Evolutionary conservation across 495 filamentous ascomycete genomes (phyloP).

Genomic region (Talaromyces thailandensis): DNA sequence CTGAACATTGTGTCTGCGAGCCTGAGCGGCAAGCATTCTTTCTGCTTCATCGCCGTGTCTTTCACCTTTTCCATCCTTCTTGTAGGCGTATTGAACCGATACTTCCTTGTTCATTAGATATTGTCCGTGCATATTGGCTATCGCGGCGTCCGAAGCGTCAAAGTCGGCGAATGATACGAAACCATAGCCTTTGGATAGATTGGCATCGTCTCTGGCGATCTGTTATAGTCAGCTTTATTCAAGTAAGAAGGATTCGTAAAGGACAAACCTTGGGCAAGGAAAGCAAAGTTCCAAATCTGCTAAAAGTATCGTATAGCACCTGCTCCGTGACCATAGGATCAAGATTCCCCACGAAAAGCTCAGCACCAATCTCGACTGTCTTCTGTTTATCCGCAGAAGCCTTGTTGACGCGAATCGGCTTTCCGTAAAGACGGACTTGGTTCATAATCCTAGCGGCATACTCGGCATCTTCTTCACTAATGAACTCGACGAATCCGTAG

Average conservation of each 20-base stretch:
- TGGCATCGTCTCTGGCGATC: conserved; percentile 86
- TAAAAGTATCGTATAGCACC: conserved; percentile 94
- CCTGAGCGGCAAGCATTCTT: conserved; percentile 83
- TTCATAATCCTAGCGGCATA: conserved; percentile 98
- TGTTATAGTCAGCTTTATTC: conserved; percentile 15
- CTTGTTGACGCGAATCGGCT: conserved; percentile 96
- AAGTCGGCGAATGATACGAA: conserved; percentile 94
- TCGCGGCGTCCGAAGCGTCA: conserved; percentile 88
- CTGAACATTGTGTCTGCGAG: conserved; percentile 86
- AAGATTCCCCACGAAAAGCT: conserved; percentile 94
- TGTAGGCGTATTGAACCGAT: conserved; percentile 96
- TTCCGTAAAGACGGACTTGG: conserved; percentile 83
- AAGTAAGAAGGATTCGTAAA: not conserved
- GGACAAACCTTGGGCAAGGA: conserved; percentile 64
- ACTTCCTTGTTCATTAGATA: conserved; percentile 96
- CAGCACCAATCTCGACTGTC: conserved; percentile 88
- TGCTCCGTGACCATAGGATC: conserved; percentile 95
- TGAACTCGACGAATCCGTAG: conserved; percentile 98
- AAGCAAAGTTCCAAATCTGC: conserved; percentile 80
- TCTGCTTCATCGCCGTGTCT: conserved; percentile 93
- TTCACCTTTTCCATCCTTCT: conserved; percentile 98
- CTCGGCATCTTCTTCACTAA: conserved; percentile 90
- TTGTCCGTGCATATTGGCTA: conserved; percentile 90
- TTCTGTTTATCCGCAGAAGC: conserved; percentile 95
- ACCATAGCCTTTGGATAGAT: conserved; percentile 90